Evolutionary conservation across 805 yeast genomes (phyloP).

Genomic region (Kockiozyma suomiensis): DNA sequence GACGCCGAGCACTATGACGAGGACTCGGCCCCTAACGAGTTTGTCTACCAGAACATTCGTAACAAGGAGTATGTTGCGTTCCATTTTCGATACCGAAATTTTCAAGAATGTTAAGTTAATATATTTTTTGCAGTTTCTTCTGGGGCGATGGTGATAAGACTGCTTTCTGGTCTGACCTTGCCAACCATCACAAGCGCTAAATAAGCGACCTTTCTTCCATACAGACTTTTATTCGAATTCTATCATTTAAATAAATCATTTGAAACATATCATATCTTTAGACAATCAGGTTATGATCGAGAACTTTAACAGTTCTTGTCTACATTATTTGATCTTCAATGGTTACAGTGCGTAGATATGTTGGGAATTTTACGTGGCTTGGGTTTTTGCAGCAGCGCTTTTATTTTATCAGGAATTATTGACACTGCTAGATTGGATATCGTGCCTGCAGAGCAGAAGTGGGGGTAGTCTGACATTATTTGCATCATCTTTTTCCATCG

Average conservation of each 20-base stretch:
- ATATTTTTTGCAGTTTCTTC: constrained; percentile 55
- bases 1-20: constrained; percentile 59
- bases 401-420: too few species aligned
- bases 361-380: too few species aligned
- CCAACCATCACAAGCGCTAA: constrained; percentile 70
- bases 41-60: constrained; percentile 91
- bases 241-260: neutral
- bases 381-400: too few species aligned
- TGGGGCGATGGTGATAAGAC: constrained; percentile 99
- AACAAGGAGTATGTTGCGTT: constrained; percentile 52
- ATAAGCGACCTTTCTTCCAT: neutral
- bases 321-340: too few species aligned
- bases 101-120: too few species aligned
- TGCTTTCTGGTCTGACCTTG: constrained; percentile 90
- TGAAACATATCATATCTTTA: neutral
- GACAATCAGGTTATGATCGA: neutral
- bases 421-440: too few species aligned
- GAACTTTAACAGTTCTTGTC: too few species aligned
- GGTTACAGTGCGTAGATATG: too few species aligned
- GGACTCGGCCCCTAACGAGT: constrained; percentile 90
- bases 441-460: too few species aligned
- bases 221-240: neutral
- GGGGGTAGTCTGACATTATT: too few species aligned
- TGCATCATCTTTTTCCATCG: too few species aligned
- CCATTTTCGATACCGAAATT: too few species aligned